Evolutionary conservation across 176 grass and related monocot genomes (phyloP).

Genomic region (Hyparrhenia diplandra): DNA sequence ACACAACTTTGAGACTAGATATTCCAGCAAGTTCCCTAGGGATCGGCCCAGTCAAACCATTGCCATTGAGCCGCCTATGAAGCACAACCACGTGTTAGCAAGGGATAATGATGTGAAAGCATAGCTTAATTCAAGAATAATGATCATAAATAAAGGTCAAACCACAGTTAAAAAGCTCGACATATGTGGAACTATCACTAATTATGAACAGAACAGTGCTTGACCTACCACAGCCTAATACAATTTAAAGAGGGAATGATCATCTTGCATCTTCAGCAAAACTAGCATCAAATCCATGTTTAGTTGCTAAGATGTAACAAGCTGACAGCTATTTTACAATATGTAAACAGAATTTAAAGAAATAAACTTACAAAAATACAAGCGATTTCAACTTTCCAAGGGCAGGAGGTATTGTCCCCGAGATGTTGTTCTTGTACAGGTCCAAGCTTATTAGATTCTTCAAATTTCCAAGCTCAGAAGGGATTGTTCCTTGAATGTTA

Average conservation of each 20-base stretch:
- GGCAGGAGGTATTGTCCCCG: slow-evolving; percentile 66
- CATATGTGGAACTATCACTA: background rate
- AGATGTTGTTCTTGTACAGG: slow-evolving; percentile 94
- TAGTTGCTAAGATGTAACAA: background rate
- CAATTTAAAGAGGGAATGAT: background rate
- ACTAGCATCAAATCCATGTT: background rate
- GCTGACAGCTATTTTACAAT: slow-evolving; percentile 2
- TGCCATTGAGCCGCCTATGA: slow-evolving; percentile 82
- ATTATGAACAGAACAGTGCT: background rate
- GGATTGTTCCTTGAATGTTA: slow-evolving; percentile 80
- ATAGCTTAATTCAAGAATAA: background rate
- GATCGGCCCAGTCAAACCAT: slow-evolving; percentile 78
- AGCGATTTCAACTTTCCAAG: slow-evolving; percentile 86
- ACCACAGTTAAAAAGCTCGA: background rate
- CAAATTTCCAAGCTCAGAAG: slow-evolving; percentile 72
- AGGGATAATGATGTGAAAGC: background rate
- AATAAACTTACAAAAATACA: slow-evolving; percentile 82
- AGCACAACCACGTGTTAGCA: slow-evolving; percentile 23
- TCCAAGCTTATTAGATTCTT: slow-evolving; percentile 94
- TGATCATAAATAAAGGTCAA: background rate
- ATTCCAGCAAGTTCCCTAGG: slow-evolving; percentile 80
- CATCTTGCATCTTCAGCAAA: background rate
- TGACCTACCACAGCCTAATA: background rate
- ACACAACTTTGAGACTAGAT: slow-evolving; percentile 92
- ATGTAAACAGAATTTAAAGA: slow-evolving; percentile 4